Evolutionary conservation across 1,284 basidiomycete genomes (phyloP), one percentile per base, ranked within the genome.

Genomic region (Moesziomyces sp.): DNA sequence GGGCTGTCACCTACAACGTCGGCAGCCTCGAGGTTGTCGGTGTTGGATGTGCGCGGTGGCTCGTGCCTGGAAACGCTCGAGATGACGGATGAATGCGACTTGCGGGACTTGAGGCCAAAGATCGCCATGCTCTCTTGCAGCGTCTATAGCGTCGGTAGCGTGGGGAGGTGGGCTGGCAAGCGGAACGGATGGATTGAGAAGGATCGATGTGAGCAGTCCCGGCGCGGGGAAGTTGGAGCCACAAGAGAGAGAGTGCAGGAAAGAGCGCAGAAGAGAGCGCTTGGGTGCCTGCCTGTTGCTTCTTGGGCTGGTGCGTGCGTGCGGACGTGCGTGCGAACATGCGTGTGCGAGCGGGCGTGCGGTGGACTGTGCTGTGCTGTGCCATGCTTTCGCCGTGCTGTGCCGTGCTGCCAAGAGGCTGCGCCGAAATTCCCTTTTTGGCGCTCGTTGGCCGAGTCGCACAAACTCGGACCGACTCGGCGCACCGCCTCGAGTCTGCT

Each of bases 1-100:
- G 74, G 66, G 21, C 52, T 64, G 51, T 59, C 70, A 23, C 66
- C 63, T 40, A 73, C 47, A 18, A 59, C 53, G 66, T 76, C 70
- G 54, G 74, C 66, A 33, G 74, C 66, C 24, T 72, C 62, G n/a
- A 43, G 55, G 46, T 55, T 55, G 23, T 59, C 23, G 11, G 60
- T 46, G 43, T 24, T 40, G 14, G 53, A 28, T 23, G 52, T 16
- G 40, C 48, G 14, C 23, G 58, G 47, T 19, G 56, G 38, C n/a
- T 23, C 52, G 28, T 42, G 61, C 23, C 60, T 71, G 42, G 19
- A 61, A 28, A 52, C 19, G 48, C 58, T 62, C 23, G 68, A 54
- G 11, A 49, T 42, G 50, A 65, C 64, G 58, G 64, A 71, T 7
- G 54, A 47, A 26, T 52, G 55, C 28, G 63, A 71, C 52, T 71